These are phyloP conservation scores for Aspergillus tamarii DNA, from an alignment of 2,329 filamentous ascomycete species.

Conservation along the genomic window DNA sequence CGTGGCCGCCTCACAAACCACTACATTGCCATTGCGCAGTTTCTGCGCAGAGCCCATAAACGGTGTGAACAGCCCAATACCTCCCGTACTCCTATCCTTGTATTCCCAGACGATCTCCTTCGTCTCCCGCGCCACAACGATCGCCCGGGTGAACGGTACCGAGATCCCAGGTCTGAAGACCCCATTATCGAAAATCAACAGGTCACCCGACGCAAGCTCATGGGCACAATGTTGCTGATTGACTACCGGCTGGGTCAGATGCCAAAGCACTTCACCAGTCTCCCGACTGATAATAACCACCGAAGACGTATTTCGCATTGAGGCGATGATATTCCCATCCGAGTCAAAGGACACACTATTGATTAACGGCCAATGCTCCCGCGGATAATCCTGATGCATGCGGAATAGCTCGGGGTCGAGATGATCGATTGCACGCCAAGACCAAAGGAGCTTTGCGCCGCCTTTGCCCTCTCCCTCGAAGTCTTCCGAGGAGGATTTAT, in stretches of 20 bases:
- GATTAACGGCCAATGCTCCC: slow-evolving; percentile 50
- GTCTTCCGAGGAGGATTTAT: slow-evolving; percentile 24
- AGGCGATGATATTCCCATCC: slow-evolving; percentile 48
- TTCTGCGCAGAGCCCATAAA: slow-evolving; percentile 54
- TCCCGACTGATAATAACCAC: slow-evolving; percentile 48
- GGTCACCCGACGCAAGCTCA: slow-evolving; percentile 46
- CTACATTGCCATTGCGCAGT: slow-evolving; percentile 46
- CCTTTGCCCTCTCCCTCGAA: slow-evolving; percentile 19
- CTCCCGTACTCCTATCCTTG: slow-evolving; percentile 39
- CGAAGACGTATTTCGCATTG: slow-evolving; percentile 46
- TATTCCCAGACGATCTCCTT: slow-evolving; percentile 52
- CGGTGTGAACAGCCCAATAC: slow-evolving; percentile 49
- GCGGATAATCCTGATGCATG: slow-evolving; percentile 39
- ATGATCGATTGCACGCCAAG: slow-evolving; percentile 49
- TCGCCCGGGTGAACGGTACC: slow-evolving; percentile 48
- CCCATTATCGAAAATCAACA: slow-evolving; percentile 53
- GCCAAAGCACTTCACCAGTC: slow-evolving; percentile 49
- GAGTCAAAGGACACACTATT: slow-evolving; percentile 46
- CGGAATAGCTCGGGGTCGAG: slow-evolving; percentile 43
- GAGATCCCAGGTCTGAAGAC: slow-evolving; percentile 46
- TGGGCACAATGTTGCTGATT: slow-evolving; percentile 52
- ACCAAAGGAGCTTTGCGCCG: slow-evolving; percentile 45
- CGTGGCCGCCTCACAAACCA: slow-evolving; percentile 49
- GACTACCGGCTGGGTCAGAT: slow-evolving; percentile 43
- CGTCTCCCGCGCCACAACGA: slow-evolving; percentile 42